phyloP scores from a whole-genome alignment of 2,329 filamentous ascomycete genomes.

The Neodidymelliopsis sp. region DNA sequence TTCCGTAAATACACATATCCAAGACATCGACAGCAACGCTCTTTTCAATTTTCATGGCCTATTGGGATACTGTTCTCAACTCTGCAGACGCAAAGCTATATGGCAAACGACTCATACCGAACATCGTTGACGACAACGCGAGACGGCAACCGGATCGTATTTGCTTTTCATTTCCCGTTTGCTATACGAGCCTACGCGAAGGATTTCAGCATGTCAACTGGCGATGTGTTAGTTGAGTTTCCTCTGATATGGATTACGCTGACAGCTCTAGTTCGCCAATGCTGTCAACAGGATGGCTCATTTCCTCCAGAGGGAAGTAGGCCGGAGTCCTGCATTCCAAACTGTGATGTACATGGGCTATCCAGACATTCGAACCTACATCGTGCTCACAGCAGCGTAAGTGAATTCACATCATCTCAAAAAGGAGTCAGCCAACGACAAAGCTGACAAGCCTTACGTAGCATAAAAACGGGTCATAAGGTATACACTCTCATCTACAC shows the following conservation, averaged over 20 bases:
- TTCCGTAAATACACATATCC: conserved; percentile 6
- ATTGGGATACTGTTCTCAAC: conserved; percentile 40
- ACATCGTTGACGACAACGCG: conserved; percentile 52
- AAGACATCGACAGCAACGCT: neutral
- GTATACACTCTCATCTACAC: conserved; percentile 19
- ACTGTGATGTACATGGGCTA: conserved; percentile 39
- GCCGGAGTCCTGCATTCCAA: conserved; percentile 37
- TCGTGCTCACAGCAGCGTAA: conserved; percentile 50
- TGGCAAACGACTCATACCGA: conserved; percentile 34
- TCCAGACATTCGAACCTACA: conserved; percentile 50
- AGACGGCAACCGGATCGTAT: conserved; percentile 26
- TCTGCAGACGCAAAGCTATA: conserved; percentile 22
- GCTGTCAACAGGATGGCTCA: conserved; percentile 44
- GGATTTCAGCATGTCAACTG: conserved; percentile 47
- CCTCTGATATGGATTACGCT: conserved; percentile 22
- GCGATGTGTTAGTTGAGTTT: conserved; percentile 35
- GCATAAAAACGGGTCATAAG: conserved; percentile 55
- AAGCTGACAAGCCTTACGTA: conserved; percentile 1
- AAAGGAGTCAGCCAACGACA: too few species aligned
- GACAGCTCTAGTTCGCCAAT: conserved; percentile 34
- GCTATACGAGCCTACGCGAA: conserved; percentile 20
- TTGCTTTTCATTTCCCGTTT: conserved; percentile 34
- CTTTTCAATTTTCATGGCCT: conserved; percentile 30
- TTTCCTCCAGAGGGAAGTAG: conserved; percentile 41
- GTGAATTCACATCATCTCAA: conserved; percentile 4